Evolutionary conservation across 2,329 filamentous ascomycete genomes (phyloP), one percentile per base, ranked within the genome.

Genomic region (Aspergillus neoniger): DNA sequence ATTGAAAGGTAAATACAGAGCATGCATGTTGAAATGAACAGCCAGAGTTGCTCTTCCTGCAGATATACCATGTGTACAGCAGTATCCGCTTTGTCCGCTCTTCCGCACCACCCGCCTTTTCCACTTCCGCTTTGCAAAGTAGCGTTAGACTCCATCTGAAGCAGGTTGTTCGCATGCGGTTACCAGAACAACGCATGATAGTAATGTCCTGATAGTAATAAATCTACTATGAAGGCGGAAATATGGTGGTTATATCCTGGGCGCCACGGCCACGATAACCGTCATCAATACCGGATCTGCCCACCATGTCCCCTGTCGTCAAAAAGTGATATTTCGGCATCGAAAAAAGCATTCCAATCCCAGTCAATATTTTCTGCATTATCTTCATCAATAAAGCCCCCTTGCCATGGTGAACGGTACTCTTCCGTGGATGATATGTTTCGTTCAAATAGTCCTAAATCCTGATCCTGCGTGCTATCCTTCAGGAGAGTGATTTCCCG

Each of bases 21-120:
- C 19, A 21, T 23, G 5, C 14, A 19, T 9, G 21, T 4, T 23
- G 17, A 44, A 21, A 1, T 21, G 41, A 14, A 3, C n/a, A 21
- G 19, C 19, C 19, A 23, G 17, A 23, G 19, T 15, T 14, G 19
- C 14, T 44, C 4, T 23, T 19, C 28, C 6, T 38, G 41, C 23
- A 55, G 19, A 30, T 14, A 55, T 55, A 36, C 41, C 51, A 36
- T 43, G 51, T 39, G 19, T n/a, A 19, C 12, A 43, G 41, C 41
- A 21, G 9, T 14, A 44, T 44, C 41, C 41, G 41, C 41, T 44
- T 21, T 44, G 12, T n/a, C 39, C 17, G 9, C 28, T 15, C 36
- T 44, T 56, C 57, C 57, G 57, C 44, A 25, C n/a, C 44, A 59
- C 17, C 57, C 57, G 52, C 28, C 43, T 21, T 59, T 50, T 30